Evolutionary conservation across 208 protist species (phyloP), one percentile per base, ranked within the genome.

Genomic region (Leishmania amazonensis): DNA sequence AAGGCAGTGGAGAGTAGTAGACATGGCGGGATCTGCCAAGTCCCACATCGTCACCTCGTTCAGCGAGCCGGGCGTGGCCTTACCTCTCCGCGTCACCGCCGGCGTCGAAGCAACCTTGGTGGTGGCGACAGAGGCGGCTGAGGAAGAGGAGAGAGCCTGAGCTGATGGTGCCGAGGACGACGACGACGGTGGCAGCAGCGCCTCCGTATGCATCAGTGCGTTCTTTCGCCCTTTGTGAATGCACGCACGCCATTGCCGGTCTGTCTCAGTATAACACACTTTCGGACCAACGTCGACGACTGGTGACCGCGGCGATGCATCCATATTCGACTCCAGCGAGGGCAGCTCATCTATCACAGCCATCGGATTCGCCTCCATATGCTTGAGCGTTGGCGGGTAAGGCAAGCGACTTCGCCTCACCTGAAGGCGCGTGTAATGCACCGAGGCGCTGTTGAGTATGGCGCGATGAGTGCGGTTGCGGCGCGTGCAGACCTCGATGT

Each of bases 381-480:
- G 68, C 17, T 65, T 60, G 40, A 80, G 70, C 3, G 51, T 45
- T 21, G 75, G 75, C n/a, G 80, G 47, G 24, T 45, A 58, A 0
- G 75, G 81, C 53, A 73, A 67, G 8, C 49, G 51, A 15, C 47
- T 62, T 21, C 60, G 51, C 6, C 81, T 35, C 15, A 80, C 49
- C 54, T 45, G 76, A 35, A 80, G 40, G 15, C 76, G 42, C 2
- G 47, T 53, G 65, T 81, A 81, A 38, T 76, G 78, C 62, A 11
- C 11, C 40, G 64, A 79, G 45, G 80, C 78, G 28, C 49, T 64
- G 38, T 35, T 1, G 21, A 81, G 35, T n/a, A 75, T 53, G n/a
- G 81, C 51, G 65, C 75, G 78, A 75, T 84, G 76, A 4, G 60
- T 68, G 1, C 76, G 54, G 79, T 90, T 92, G 53, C 87, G 87